Percentiles rank a stretch among this genome's conserved stretches.
These are phyloP conservation scores for Trametes gibbosa DNA, from an alignment of 768 basidiomycete genomes.

Conservation along the genomic window DNA sequence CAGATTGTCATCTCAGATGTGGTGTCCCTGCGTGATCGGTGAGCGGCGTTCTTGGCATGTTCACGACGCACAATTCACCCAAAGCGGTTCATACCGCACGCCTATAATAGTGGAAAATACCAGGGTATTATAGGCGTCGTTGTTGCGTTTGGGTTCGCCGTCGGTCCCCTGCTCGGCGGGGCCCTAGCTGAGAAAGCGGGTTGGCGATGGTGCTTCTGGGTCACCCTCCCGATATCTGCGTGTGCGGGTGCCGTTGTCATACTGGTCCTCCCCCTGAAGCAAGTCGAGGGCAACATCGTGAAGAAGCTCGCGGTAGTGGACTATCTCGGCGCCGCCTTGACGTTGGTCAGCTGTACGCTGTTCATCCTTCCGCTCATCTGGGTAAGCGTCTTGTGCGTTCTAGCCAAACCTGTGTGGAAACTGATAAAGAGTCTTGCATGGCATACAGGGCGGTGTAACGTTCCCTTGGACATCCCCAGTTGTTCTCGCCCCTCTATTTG, in stretches of 20 bases:
- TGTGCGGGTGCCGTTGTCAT: conserved; percentile 53
- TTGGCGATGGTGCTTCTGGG: conserved; percentile 81
- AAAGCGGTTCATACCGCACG: background rate
- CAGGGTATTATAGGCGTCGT: conserved; percentile 69
- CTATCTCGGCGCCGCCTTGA: conserved; percentile 57
- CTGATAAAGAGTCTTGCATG: background rate
- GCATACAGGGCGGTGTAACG: conserved; percentile 58
- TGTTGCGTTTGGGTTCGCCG: conserved; percentile 57
- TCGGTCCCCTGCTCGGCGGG: conserved; percentile 70
- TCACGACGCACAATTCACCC: background rate
- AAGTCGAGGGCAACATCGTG: conserved; percentile 58
- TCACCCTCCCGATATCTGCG: conserved; percentile 60
- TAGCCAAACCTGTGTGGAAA: background rate
- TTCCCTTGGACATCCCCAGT: conserved; percentile 71
- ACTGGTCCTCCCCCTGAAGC: conserved; percentile 66
- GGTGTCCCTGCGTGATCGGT: conserved; percentile 67
- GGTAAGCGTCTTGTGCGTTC: conserved; percentile 36
- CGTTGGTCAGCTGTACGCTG: conserved; percentile 58
- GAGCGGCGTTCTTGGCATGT: conserved; percentile 10
- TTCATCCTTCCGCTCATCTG: conserved; percentile 72
- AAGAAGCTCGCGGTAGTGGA: conserved; percentile 68
- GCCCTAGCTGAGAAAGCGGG: conserved; percentile 56
- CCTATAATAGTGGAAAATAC: conserved; percentile 59
- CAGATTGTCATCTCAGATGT: conserved; percentile 76
- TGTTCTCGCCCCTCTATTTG: conserved; percentile 41